phyloP scores from a whole-genome alignment of 1,139 yeast species.

The Petasospora rhodanensis region DNA sequence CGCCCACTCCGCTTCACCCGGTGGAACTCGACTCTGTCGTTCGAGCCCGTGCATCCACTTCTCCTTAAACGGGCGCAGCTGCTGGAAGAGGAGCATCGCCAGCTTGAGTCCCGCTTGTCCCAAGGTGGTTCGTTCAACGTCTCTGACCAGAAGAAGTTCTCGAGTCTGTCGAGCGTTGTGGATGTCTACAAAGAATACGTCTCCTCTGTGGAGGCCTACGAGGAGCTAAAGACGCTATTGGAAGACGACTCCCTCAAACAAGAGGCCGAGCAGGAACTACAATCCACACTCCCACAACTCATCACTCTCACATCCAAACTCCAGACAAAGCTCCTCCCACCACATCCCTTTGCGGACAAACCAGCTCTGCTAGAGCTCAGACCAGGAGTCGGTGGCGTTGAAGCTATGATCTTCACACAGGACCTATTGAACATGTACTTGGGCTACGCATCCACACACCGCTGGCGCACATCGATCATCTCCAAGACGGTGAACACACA shows the following conservation, averaged over 20 bases:
- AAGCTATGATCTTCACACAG: conserved; percentile 80
- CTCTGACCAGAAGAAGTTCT: conserved; percentile 51
- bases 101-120: conserved; percentile 40
- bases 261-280: conserved; percentile 35
- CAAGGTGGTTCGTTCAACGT: conserved; percentile 47
- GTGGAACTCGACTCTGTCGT: conserved; percentile 7
- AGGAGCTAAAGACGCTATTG: conserved; percentile 36
- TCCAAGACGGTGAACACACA: conserved; percentile 51
- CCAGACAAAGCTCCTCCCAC: conserved; percentile 62
- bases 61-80: conserved; percentile 57
- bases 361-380: conserved; percentile 81
- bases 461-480: conserved; percentile 64
- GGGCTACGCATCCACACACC: conserved; percentile 57
- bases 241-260: conserved; percentile 31
- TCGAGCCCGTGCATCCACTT: conserved; percentile 50
- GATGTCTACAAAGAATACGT: conserved; percentile 49
- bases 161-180: conserved; percentile 50
- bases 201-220: conserved; percentile 29
- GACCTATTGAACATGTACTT: conserved; percentile 81
- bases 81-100: conserved; percentile 45
- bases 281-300: conserved; percentile 28
- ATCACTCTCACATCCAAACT: conserved; percentile 39
- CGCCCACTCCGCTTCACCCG: too few relatives aligned
- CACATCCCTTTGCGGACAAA: conserved; percentile 70
- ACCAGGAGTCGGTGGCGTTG: conserved; percentile 97